A percentile compares a stretch with the other conserved stretches of the same genome.
Conservation (phyloP, 2,329 filamentous ascomycete species). For the Aspergillus pseudotamarii region DNA sequence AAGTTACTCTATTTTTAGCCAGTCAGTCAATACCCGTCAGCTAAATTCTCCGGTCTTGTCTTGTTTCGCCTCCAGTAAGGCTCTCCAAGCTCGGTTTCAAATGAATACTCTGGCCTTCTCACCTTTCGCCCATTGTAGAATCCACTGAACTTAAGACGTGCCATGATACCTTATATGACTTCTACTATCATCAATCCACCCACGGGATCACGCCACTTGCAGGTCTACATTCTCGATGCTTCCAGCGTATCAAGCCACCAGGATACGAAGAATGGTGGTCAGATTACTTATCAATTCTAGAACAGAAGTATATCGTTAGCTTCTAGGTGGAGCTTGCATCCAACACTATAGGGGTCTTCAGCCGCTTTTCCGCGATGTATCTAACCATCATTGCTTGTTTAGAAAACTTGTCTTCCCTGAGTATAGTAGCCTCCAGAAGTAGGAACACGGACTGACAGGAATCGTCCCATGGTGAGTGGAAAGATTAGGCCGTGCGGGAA, state of each 20-base stretch:
- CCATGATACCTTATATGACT: not conserved
- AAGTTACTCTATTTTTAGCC: not conserved
- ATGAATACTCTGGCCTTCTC: not conserved
- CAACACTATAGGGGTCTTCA: not conserved
- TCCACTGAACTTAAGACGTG: too few species aligned
- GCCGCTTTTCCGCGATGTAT: not conserved
- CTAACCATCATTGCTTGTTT: not conserved
- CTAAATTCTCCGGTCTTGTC: too few species aligned
- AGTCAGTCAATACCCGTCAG: too few species aligned
- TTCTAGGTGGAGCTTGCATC: not conserved
- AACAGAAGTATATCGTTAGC: not conserved
- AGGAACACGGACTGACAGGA: not conserved
- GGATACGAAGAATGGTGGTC: not conserved
- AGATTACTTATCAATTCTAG: not conserved
- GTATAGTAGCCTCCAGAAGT: not conserved
- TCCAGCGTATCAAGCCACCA: not conserved
- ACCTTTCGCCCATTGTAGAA: not conserved
- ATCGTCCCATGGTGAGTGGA: not conserved
- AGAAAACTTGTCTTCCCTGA: not conserved
- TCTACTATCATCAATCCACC: not conserved
- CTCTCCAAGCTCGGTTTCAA: not conserved
- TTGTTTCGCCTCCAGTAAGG: not conserved
- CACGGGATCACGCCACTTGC: not conserved
- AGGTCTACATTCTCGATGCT: not conserved
- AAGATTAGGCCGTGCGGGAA: not conserved